Base-by-base conservation (phyloP, 768 basidiomycete species). In the Tephrocybe rancida region DNA sequence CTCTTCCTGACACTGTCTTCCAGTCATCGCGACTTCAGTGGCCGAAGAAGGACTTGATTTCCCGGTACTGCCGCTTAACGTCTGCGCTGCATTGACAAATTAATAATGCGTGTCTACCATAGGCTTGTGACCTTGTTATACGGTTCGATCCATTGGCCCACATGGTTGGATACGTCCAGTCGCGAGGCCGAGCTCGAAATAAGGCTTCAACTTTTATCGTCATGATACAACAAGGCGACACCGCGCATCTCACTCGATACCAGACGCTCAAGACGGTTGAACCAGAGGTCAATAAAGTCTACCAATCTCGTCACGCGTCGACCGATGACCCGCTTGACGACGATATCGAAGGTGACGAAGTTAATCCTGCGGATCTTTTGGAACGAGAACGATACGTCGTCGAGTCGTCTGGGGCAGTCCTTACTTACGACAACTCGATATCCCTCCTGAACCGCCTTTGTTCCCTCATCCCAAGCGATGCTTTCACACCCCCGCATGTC, bases 31-130 rank as follows among this genome's bases (percentile, higher is more conserved):
- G 3, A 94, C 92, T 0, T 86, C 87, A 5, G 92, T 95, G 13
- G 94, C 92, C 0, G 94, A 96, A 68, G 94, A 96, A 73, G 94
- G 94, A 0, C 78, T 96, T 16, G 93, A 96, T 66, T 92, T 96
- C 71, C 88, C 88, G 21, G 87, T 88, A 63, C 1, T 27, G 14
- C 27, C 14, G 10, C 35, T 4, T 9, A 5, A 37, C 11, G 5
- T 37, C 3, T 50, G 18, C 34, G 14, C 32, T 37, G 21, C n/a
- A 5, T 55, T 26, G 29, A 41, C 49, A 22, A 25, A 10, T 30
- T 30, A 9, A 22, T 25, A n/a, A n/a, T 32, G 58, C 14, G 55
- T 42, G 24, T 24, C n/a, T 49, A n/a, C 22, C 5, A n/a, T 34
- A 91, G 88, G 87, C 87, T 10, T 95, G 92, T 67, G 89, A 92